Evolutionary conservation across 768 basidiomycete species (phyloP).

Genomic region (Lentinula sp.): DNA sequence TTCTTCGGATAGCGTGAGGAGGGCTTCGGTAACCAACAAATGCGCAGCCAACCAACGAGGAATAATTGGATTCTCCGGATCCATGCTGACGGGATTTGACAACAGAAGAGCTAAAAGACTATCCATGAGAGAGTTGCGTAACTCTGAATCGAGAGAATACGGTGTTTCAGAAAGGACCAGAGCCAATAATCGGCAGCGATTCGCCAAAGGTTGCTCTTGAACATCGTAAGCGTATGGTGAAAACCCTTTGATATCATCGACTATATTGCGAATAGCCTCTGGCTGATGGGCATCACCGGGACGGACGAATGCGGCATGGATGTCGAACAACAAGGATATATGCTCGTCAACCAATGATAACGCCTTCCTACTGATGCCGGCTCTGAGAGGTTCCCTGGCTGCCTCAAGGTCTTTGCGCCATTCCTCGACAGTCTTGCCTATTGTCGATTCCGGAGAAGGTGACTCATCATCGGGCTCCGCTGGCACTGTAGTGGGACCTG

Average conservation of each 20-base stretch:
- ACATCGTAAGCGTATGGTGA: constrained; percentile 60
- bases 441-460: constrained; percentile 1
- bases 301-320: constrained; percentile 76
- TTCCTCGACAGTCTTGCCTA: constrained; percentile 51
- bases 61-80: constrained; percentile 45
- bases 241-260: constrained; percentile 72
- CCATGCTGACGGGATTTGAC: constrained; percentile 44
- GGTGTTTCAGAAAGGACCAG: constrained; percentile 75
- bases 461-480: constrained; percentile 1
- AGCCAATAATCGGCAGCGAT: constrained; percentile 81
- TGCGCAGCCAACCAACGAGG: constrained; percentile 89
- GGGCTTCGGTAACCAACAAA: constrained; percentile 78
- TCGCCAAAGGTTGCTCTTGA: constrained; percentile 72
- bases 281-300: constrained; percentile 51
- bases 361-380: constrained; percentile 60
- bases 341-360: constrained; percentile 82
- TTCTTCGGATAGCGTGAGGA: constrained; percentile 73
- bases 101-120: constrained; percentile 61
- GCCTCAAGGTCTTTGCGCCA: constrained; percentile 62
- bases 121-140: constrained; percentile 58
- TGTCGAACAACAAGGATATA: constrained; percentile 83
- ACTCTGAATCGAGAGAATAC: constrained; percentile 46
- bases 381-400: constrained; percentile 59
- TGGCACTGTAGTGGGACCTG: constrained; percentile 4
- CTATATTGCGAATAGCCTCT: constrained; percentile 62